Evolutionary conservation across 2,329 filamentous ascomycete genomes (phyloP).

Genomic region (Aspergillus calidoustus): DNA sequence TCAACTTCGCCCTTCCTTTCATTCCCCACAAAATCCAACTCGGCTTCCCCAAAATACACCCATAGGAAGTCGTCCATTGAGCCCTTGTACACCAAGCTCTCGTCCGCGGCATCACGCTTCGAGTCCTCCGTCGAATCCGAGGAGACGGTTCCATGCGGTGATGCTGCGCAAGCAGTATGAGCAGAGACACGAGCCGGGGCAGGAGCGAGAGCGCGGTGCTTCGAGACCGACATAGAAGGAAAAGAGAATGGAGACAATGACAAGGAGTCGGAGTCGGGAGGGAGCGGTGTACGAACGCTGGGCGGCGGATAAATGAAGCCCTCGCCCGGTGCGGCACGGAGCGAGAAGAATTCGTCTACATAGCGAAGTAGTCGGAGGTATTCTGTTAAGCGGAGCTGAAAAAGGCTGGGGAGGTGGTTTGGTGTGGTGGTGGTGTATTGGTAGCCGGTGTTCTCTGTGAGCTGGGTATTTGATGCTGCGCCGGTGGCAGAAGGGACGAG

Average conservation of each 20-base stretch:
- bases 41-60: constrained; percentile 8
- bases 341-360: constrained; percentile 20
- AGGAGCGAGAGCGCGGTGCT: background rate
- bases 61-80: constrained; percentile 5
- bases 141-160: background rate
- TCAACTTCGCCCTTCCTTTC: background rate
- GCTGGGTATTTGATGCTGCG: background rate
- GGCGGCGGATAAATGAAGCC: background rate
- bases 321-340: constrained; percentile 8
- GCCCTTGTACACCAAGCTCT: background rate
- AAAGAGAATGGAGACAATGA: background rate
- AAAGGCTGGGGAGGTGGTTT: constrained; percentile 10
- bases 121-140: background rate
- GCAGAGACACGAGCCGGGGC: background rate
- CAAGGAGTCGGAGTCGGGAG: background rate
- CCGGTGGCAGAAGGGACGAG: background rate
- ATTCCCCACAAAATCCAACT: background rate
- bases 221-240: background rate
- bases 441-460: background rate
- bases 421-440: background rate
- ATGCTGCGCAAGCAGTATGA: background rate
- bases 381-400: constrained; percentile 19
- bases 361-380: constrained; percentile 17
- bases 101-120: background rate
- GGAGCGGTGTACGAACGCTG: background rate